A percentile compares a stretch with the other conserved stretches of the same genome.
These are phyloP conservation scores for Teunomyces pallodes DNA, from an alignment of 805 yeast species.

Conservation along the genomic window DNA sequence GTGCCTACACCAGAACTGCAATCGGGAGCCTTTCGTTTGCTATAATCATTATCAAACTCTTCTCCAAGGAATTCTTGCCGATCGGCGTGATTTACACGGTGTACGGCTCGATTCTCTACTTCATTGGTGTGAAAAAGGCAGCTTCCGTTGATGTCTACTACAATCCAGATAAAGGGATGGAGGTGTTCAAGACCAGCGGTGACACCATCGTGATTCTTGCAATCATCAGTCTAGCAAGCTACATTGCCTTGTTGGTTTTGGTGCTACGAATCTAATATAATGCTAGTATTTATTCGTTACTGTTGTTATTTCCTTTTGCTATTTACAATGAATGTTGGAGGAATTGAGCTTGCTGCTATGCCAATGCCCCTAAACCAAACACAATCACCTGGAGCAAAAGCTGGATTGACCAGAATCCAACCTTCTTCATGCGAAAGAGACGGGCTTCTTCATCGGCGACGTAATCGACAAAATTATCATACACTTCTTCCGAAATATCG, in stretches of 20 bases:
- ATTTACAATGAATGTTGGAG: too few species aligned
- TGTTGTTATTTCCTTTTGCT: background rate
- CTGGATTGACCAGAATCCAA: conserved; percentile 92
- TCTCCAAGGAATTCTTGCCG: conserved; percentile 60
- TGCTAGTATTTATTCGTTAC: background rate
- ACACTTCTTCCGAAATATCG: conserved; percentile 84
- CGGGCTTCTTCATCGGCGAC: conserved; percentile 85
- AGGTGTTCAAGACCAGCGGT: conserved; percentile 60
- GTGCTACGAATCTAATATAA: conserved; percentile 38
- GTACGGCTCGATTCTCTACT: conserved; percentile 49
- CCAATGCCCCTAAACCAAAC: conserved; percentile 71
- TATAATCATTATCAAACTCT: conserved; percentile 61
- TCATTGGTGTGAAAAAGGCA: conserved; percentile 38
- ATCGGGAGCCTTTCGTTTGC: conserved; percentile 67
- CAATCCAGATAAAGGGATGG: conserved; percentile 33
- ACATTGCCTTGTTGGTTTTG: conserved; percentile 50
- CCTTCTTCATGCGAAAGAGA: conserved; percentile 68
- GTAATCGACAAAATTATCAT: conserved; percentile 84
- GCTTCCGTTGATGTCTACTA: conserved; percentile 35
- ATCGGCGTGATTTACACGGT: conserved; percentile 65
- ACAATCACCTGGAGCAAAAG: conserved; percentile 75
- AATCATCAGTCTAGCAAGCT: conserved; percentile 48
- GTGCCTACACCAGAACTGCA: conserved; percentile 76
- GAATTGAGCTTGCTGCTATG: conserved; percentile 11
- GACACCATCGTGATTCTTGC: conserved; percentile 54